Conservation (phyloP, 345 rosid genomes). For the Populus simonii region DNA sequence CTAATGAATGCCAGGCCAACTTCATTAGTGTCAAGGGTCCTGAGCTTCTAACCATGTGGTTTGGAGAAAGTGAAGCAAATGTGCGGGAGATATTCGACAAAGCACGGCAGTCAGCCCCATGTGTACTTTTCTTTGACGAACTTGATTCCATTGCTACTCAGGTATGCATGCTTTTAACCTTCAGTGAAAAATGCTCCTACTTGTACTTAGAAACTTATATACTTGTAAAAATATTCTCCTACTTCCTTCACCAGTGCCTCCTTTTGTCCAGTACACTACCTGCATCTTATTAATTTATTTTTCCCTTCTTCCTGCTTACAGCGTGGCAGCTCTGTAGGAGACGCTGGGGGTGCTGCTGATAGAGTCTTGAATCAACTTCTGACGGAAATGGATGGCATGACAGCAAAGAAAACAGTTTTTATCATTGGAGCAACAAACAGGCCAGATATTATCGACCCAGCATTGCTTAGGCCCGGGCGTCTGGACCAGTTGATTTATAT, state of each 20-base stretch:
- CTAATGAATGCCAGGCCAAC: constrained; percentile 40
- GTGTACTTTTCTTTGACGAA: constrained; percentile 39
- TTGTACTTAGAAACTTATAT: neutral
- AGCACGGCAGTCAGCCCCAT: constrained; percentile 39
- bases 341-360: constrained; percentile 44
- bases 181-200: neutral
- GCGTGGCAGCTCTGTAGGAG: constrained; percentile 36
- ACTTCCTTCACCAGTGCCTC: neutral
- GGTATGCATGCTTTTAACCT: constrained; percentile 9
- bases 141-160: constrained; percentile 39
- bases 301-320: constrained; percentile 7
- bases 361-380: constrained; percentile 38
- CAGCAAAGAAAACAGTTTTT: constrained; percentile 34
- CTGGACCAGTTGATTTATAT: constrained; percentile 37
- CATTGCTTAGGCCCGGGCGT: constrained; percentile 39
- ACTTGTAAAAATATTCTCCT: neutral
- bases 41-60: constrained; percentile 39
- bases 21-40: constrained; percentile 37
- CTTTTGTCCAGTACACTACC: neutral
- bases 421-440: constrained; percentile 40
- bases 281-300: neutral
- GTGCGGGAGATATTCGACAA: constrained; percentile 37
- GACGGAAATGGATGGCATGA: constrained; percentile 45
- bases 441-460: constrained; percentile 32
- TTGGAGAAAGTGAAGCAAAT: constrained; percentile 41